Evolutionary conservation across 2,329 filamentous ascomycete genomes (phyloP).

Genomic region (Colletotrichum gigasporum): DNA sequence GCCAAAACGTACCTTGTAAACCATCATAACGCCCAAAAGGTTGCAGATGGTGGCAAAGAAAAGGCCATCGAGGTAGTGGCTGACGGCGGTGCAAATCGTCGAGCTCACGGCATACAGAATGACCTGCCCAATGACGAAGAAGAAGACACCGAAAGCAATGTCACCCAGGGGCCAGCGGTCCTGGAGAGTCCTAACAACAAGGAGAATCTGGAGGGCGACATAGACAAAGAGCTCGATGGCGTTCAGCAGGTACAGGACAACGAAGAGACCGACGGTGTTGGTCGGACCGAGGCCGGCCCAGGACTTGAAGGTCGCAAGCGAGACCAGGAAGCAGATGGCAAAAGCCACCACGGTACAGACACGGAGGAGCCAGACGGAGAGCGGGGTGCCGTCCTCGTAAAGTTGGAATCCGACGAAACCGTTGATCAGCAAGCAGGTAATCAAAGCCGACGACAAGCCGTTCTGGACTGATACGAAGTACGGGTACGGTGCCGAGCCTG

Average conservation of each 20-base stretch:
- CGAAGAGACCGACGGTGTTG: conserved; percentile 89
- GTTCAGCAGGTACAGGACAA: conserved; percentile 91
- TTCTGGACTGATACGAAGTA: conserved; percentile 93
- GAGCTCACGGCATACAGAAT: conserved; percentile 90
- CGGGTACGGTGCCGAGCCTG: conserved; percentile 80
- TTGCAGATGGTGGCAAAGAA: conserved; percentile 97
- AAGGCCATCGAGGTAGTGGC: conserved; percentile 93
- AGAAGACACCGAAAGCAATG: conserved; percentile 88
- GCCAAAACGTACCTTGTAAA: conserved; percentile 80
- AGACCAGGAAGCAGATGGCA: conserved; percentile 84
- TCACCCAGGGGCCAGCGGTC: conserved; percentile 96
- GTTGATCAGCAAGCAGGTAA: conserved; percentile 92
- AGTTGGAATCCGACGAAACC: conserved; percentile 98
- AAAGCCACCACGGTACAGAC: conserved; percentile 84
- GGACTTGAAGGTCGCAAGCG: conserved; percentile 90
- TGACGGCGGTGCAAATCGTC: conserved; percentile 82
- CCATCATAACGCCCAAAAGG: conserved; percentile 96
- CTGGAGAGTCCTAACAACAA: conserved; percentile 89
- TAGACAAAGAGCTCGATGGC: conserved; percentile 88
- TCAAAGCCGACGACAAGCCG: conserved; percentile 84
- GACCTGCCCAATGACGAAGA: conserved; percentile 92
- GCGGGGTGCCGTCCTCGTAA: conserved; percentile 93
- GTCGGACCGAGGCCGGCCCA: conserved; percentile 88
- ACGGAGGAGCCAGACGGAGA: conserved; percentile 93
- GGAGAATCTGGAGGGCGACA: conserved; percentile 84